Percentiles rank a stretch among this genome's conserved stretches.
phyloP scores from a whole-genome alignment of 1,284 basidiomycete genomes.

The Anthracocystis walkeri region DNA sequence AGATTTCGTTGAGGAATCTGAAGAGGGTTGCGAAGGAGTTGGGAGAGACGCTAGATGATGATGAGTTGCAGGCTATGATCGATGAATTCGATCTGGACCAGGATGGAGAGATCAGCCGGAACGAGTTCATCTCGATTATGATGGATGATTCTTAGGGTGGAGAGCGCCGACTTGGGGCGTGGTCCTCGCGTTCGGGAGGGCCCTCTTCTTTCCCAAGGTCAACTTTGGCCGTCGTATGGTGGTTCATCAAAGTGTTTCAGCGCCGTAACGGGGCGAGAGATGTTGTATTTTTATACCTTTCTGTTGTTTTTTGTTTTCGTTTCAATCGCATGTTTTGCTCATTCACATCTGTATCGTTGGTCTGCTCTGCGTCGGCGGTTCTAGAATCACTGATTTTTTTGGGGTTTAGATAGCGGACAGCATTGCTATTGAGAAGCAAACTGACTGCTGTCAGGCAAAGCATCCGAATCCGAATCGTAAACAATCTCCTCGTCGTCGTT shows the following conservation, averaged over 20 bases:
- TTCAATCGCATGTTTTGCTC: constrained; percentile 4
- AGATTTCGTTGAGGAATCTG: constrained; percentile 90
- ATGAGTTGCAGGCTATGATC: constrained; percentile 99
- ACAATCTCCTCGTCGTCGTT: constrained; percentile 59
- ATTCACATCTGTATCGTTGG: not conserved
- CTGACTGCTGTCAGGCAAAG: constrained; percentile 35
- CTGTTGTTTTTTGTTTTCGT: not conserved
- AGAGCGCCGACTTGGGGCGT: not conserved
- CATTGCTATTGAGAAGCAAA: constrained; percentile 8
- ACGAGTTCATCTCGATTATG: constrained; percentile 96
- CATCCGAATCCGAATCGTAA: constrained; percentile 37
- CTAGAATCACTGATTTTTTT: not conserved
- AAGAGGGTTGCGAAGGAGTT: constrained; percentile 96
- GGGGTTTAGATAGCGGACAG: not conserved
- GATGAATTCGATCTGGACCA: constrained; percentile 99
- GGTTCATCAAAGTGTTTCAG: not conserved
- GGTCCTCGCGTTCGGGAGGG: no score
- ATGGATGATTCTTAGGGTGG: constrained; percentile 78
- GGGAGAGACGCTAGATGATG: constrained; percentile 93
- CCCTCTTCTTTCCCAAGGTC: no score
- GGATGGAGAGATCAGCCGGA: constrained; percentile 95
- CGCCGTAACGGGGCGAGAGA: not conserved
- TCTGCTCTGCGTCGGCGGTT: not conserved
- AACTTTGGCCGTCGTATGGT: not conserved
- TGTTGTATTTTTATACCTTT: constrained; percentile 12